These are phyloP conservation scores for Aureobasidium sp. DNA, from an alignment of 2,329 filamentous ascomycete genomes.

Conservation along the genomic window DNA sequence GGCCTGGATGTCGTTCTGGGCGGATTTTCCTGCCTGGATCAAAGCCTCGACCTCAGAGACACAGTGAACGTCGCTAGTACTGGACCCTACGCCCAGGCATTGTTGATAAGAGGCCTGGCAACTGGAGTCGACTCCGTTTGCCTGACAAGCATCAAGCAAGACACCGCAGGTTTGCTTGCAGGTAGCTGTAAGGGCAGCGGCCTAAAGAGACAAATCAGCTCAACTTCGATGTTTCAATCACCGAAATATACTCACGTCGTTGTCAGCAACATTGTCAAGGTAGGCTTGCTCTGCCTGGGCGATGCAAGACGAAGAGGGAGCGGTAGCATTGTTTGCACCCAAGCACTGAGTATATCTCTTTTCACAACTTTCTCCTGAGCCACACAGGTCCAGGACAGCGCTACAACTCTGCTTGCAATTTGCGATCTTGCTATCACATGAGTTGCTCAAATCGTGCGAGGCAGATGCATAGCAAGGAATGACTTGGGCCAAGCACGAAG, in stretches of 20 bases:
- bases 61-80: background rate
- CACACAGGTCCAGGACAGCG: background rate
- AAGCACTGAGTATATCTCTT: background rate
- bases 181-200: background rate
- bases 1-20: background rate
- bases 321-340: background rate
- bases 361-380: background rate
- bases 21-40: background rate
- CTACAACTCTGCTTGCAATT: background rate
- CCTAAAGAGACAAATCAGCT: too few relatives aligned
- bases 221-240: background rate
- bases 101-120: background rate
- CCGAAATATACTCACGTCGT: background rate
- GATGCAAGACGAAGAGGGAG: background rate
- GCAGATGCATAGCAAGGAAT: background rate
- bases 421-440: background rate
- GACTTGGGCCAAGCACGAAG: background rate
- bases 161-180: conserved; percentile 10
- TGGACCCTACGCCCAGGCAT: background rate
- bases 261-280: background rate
- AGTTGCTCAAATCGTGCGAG: background rate
- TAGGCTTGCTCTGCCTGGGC: background rate
- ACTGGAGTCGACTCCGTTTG: background rate
- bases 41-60: background rate
- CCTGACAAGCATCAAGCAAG: background rate